These are phyloP conservation scores for Trichoderma sp. DNA, from an alignment of 2,329 filamentous ascomycete genomes.

Conservation along the genomic window DNA sequence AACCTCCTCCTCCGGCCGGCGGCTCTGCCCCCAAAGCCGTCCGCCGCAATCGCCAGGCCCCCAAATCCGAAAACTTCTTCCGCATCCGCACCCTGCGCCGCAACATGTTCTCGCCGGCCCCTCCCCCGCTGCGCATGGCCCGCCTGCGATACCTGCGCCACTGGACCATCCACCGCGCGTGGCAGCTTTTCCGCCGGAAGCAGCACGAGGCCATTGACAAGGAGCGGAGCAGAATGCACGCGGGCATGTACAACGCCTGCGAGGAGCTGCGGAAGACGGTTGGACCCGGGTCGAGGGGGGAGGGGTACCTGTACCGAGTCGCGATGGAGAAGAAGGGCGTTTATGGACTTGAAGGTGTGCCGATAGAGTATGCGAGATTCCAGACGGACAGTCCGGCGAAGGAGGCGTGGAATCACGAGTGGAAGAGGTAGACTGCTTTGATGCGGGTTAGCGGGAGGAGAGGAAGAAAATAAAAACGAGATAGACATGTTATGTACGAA, in stretches of 20 bases:
- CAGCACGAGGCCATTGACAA: constrained; percentile 65
- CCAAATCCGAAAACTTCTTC: constrained; percentile 46
- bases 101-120: constrained; percentile 56
- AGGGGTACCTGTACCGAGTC: constrained; percentile 79
- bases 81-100: constrained; percentile 51
- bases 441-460: not conserved
- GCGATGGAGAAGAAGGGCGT: constrained; percentile 91
- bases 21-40: constrained; percentile 33
- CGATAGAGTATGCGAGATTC: constrained; percentile 86
- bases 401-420: constrained; percentile 90
- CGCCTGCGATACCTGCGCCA: constrained; percentile 87
- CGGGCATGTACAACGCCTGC: constrained; percentile 81
- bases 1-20: constrained; percentile 35
- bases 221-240: constrained; percentile 78
- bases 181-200: constrained; percentile 77
- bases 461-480: not conserved
- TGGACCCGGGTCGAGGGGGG: constrained; percentile 59
- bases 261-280: constrained; percentile 74
- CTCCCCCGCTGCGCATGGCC: constrained; percentile 80
- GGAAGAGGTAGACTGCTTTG: constrained; percentile 66
- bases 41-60: constrained; percentile 36
- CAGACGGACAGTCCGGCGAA: constrained; percentile 82
- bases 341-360: constrained; percentile 72
- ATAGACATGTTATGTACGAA: constrained; percentile 24
- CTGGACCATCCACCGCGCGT: constrained; percentile 98